A percentile compares a stretch with the other conserved stretches of the same genome.
These are phyloP conservation scores for Tuber brumale DNA, from an alignment of 495 filamentous ascomycete species.

Conservation along the genomic window DNA sequence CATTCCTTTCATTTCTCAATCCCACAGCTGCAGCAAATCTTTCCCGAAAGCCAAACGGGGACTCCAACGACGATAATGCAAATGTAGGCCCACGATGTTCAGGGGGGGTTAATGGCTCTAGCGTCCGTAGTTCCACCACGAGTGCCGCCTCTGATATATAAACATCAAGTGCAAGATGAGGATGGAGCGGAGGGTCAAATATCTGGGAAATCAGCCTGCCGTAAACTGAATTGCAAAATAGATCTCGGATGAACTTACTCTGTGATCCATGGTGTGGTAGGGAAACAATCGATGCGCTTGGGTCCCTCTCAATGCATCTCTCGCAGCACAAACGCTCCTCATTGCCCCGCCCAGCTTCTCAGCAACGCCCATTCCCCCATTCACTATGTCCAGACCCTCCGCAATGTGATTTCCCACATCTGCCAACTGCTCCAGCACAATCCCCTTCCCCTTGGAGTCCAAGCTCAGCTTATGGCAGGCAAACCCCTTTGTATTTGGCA, in stretches of 20 bases:
- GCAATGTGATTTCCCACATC: slow-evolving; percentile 36
- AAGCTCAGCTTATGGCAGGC: slow-evolving; percentile 27
- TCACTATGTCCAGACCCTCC: slow-evolving; percentile 18
- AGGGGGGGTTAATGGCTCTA: slow-evolving; percentile 50
- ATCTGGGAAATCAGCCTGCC: slow-evolving; percentile 9
- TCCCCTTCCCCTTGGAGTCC: slow-evolving; percentile 2
- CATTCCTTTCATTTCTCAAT: slow-evolving; percentile 7
- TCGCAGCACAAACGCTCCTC: slow-evolving; percentile 25
- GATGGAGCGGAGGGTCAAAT: slow-evolving; percentile 56
- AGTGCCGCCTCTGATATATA: slow-evolving; percentile 70
- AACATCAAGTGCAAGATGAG: slow-evolving; percentile 65
- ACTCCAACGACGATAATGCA: slow-evolving; percentile 13
- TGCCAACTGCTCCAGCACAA: slow-evolving; percentile 34
- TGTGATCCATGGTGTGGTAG: slow-evolving; percentile 29
- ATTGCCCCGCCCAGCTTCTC: slow-evolving; percentile 12
- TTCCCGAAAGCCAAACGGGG: slow-evolving; percentile 28
- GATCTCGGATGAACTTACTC: slow-evolving; percentile 12
- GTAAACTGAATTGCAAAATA: not conserved
- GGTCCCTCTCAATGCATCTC: slow-evolving; percentile 28
- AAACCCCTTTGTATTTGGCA: slow-evolving; percentile 24
- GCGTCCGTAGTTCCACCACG: slow-evolving; percentile 68
- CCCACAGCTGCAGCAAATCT: slow-evolving; percentile 31
- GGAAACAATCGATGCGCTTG: slow-evolving; percentile 38
- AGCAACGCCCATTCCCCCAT: not conserved
- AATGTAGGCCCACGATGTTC: slow-evolving; percentile 13